Evolutionary conservation across 768 basidiomycete species (phyloP), one percentile per base, ranked within the genome.

Genomic region (Polyporus arcularius): DNA sequence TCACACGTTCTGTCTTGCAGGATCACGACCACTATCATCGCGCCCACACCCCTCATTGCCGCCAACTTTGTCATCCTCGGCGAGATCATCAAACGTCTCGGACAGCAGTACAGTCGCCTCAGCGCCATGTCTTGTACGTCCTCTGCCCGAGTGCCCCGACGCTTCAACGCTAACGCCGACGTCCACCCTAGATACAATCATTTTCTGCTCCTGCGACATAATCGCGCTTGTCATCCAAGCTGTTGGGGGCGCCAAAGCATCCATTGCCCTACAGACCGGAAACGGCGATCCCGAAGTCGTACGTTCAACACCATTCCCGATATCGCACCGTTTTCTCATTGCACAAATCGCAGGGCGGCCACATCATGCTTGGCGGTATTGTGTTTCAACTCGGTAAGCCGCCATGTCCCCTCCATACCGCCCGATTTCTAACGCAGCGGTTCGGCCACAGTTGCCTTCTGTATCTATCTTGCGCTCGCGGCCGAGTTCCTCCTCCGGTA

Each of bases 341-440:
- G 32, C 15, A 9, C 18, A 7, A 16, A 43, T 43, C 14, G 15
- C 56, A 78, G 75, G 84, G 83, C 4, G 79, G 77, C 14, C 66
- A 81, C 50, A 76, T 86, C 67, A 87, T 88, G 85, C 76, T 87
- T 11, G 83, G 73, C 1, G 88, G 87, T 50, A 88, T 90, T 61
- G 74, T 76, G 16, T 80, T 88, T 66, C 87, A 89, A 66, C 71
- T 86, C 57, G 69, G 80, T 79, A 40, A 55, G 78, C 71, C 47
- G 4, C 47, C 50, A 4, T 35, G 28, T 39, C 28, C 21, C 58
- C 28, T 31, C 42, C 50, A 30, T 48, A 31, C 1, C 30, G 0
- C 14, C 26, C 46, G 8, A 38, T 43, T 54, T 3, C 21, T 26
- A 26, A 26, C 21, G 21, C 21, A 40, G 35, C 31, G 8, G 18